Conservation (phyloP, 2,329 filamentous ascomycete genomes). For the Neobulgaria alba region DNA sequence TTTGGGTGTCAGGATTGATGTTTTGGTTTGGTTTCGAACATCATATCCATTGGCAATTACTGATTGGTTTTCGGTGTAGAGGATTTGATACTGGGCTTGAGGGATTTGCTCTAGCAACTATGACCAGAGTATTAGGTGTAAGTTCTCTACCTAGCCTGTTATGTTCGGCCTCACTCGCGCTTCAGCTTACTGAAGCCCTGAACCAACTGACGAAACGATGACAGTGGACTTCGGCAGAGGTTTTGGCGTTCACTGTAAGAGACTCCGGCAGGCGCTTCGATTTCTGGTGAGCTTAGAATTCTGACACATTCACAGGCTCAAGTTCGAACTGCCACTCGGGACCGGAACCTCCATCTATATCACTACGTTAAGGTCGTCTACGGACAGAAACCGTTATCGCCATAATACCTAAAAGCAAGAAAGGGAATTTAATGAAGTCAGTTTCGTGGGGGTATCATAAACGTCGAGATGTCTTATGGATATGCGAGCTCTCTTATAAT, state of each 20-base stretch:
- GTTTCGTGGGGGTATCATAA: too few species aligned
- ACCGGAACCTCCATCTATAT: conserved; percentile 18
- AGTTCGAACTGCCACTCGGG: conserved; percentile 12
- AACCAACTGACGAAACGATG: conserved; percentile 9
- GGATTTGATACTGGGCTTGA: conserved; percentile 22
- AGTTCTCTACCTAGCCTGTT: too few species aligned
- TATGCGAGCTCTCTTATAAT: too few species aligned
- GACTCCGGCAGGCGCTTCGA: conserved; percentile 15
- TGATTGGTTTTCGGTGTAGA: neutral
- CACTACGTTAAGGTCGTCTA: conserved; percentile 18
- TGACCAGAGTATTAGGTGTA: conserved; percentile 23
- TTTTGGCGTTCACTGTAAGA: conserved; percentile 8
- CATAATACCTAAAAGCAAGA: too few species aligned
- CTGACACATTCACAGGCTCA: conserved; percentile 11
- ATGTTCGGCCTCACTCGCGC: neutral
- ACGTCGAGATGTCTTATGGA: too few species aligned
- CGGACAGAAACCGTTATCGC: conserved; percentile 14
- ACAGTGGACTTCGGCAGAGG: conserved; percentile 18
- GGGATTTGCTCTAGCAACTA: conserved; percentile 18
- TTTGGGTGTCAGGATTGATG: neutral
- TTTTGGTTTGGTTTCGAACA: too few species aligned
- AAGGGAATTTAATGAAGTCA: too few species aligned
- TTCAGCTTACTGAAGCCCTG: neutral
- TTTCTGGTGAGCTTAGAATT: neutral
- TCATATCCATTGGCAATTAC: neutral